Evolutionary conservation across 768 basidiomycete genomes (phyloP).

Genomic region (Daedalea quercina): DNA sequence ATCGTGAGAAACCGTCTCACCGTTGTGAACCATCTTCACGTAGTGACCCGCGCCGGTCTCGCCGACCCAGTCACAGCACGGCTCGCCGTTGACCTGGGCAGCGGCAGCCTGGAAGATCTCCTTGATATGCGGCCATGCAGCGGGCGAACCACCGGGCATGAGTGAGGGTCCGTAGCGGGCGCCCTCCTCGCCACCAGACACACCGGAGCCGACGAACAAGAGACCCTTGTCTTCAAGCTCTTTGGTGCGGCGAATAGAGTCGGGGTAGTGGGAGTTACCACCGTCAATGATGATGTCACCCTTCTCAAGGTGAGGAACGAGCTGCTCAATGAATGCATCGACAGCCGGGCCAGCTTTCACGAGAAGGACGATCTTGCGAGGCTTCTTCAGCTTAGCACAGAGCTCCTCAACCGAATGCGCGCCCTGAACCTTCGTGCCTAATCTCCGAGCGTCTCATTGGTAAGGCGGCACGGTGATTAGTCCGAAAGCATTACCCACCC

Average conservation of each 20-base stretch:
- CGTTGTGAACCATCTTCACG: slow-evolving; percentile 99
- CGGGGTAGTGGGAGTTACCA: slow-evolving; percentile 98
- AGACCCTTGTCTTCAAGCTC: slow-evolving; percentile 93
- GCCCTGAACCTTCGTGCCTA: slow-evolving; percentile 93
- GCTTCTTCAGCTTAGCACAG: slow-evolving; percentile 84
- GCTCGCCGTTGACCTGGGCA: slow-evolving; percentile 90
- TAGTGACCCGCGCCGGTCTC: slow-evolving; percentile 95
- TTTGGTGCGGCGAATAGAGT: slow-evolving; percentile 89
- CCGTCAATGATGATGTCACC: slow-evolving; percentile 99
- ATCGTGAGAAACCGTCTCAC: slow-evolving; percentile 33
- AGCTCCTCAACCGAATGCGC: slow-evolving; percentile 93
- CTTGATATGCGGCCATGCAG: slow-evolving; percentile 96
- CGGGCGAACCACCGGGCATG: slow-evolving; percentile 95
- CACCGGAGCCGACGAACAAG: slow-evolving; percentile 97
- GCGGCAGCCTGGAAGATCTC: slow-evolving; percentile 98
- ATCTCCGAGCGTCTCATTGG: slow-evolving; percentile 14
- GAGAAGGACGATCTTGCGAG: slow-evolving; percentile 96
- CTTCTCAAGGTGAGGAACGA: slow-evolving; percentile 82
- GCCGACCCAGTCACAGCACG: slow-evolving; percentile 99
- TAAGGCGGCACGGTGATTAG: slow-evolving; percentile 15
- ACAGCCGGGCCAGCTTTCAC: slow-evolving; percentile 98
- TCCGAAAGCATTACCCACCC: slow-evolving; percentile 46
- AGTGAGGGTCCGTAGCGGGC: slow-evolving; percentile 95
- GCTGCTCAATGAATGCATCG: slow-evolving; percentile 89
- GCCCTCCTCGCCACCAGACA: slow-evolving; percentile 99